Conservation (phyloP, 129 eudicot species). For the Helianthus annuus region DNA sequence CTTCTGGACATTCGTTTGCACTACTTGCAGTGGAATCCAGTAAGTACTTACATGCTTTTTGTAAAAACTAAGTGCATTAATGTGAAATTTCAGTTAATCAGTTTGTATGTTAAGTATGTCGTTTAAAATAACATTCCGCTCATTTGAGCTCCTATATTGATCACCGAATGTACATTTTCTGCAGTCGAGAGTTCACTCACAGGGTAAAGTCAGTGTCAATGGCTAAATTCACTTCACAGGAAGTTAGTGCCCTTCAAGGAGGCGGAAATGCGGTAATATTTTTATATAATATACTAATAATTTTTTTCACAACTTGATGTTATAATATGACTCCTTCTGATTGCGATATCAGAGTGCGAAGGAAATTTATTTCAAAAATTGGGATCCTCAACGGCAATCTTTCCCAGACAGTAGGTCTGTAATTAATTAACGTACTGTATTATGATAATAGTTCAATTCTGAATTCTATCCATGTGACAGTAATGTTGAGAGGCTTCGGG, state of each 20-base stretch:
- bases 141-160: not conserved
- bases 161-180: constrained; percentile 12
- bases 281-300: not conserved
- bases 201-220: constrained; percentile 90
- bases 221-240: constrained; percentile 85
- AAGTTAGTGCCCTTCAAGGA: constrained; percentile 76
- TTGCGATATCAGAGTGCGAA: constrained; percentile 63
- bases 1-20: constrained; percentile 81
- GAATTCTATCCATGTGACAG: constrained; percentile 42
- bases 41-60: constrained; percentile 21
- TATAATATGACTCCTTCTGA: constrained; percentile 17
- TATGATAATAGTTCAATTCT: constrained; percentile 14
- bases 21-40: constrained; percentile 61
- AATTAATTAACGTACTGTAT: constrained; percentile 7
- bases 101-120: not conserved
- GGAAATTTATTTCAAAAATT: constrained; percentile 85
- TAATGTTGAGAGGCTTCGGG: constrained; percentile 85
- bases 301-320: not conserved
- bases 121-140: not conserved
- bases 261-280: constrained; percentile 91
- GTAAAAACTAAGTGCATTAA: constrained; percentile 8
- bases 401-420: constrained; percentile 84
- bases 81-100: not conserved
- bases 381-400: constrained; percentile 86
- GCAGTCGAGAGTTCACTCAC: constrained; percentile 58